phyloP scores from a whole-genome alignment of 306 rosid species.

The Fragaria ananassa region DNA sequence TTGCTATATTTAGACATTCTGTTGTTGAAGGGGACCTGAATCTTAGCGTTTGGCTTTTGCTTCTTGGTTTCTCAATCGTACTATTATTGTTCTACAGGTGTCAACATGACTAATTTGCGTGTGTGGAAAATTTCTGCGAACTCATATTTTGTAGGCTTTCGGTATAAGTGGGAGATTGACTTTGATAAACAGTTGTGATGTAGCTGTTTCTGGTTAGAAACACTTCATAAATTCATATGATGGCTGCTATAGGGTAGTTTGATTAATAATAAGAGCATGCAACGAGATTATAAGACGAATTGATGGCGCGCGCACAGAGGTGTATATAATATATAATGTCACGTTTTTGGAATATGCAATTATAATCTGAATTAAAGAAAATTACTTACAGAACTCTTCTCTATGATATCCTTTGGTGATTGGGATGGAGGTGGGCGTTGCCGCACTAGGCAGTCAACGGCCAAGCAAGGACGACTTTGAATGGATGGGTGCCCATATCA shows the following conservation, averaged over 20 bases:
- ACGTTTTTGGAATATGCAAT: too few relatives aligned
- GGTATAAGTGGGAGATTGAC: conserved; percentile 25
- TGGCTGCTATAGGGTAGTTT: not conserved
- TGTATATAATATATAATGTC: too few relatives aligned
- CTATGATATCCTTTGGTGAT: too few relatives aligned
- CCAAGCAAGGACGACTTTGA: too few relatives aligned
- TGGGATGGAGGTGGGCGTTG: too few relatives aligned
- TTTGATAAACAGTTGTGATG: conserved; percentile 13
- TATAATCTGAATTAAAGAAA: too few relatives aligned
- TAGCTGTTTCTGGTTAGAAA: not conserved
- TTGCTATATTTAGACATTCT: conserved; percentile 30
- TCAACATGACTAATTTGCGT: conserved; percentile 22
- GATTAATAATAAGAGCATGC: not conserved
- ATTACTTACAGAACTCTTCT: too few relatives aligned
- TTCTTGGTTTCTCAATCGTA: not conserved
- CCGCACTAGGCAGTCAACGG: too few relatives aligned
- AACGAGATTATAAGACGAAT: too few relatives aligned
- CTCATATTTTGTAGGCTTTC: conserved; percentile 25
- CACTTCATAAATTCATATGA: not conserved
- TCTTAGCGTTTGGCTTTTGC: conserved; percentile 2
- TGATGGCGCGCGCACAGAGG: too few relatives aligned
- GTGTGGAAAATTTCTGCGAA: conserved; percentile 19
- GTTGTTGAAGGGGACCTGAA: conserved; percentile 25
- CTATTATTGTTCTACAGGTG: not conserved
- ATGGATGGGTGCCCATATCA: too few relatives aligned